A percentile compares a stretch with the other conserved stretches of the same genome.
Evolutionary conservation across 139 green algal species (phyloP).

Genomic region (Asterochloris erici): DNA sequence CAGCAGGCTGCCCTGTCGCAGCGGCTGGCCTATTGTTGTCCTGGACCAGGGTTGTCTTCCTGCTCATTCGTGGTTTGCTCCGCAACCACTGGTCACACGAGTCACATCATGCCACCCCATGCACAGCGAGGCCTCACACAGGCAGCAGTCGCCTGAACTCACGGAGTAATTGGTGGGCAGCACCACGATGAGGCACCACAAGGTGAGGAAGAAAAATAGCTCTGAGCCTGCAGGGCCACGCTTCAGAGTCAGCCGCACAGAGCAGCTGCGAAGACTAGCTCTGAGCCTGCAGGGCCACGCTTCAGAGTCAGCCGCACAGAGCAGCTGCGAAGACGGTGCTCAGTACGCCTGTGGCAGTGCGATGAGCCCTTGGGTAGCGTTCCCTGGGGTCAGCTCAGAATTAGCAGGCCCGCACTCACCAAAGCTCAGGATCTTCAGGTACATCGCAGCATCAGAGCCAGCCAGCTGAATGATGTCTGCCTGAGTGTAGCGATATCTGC

Average conservation of each 20-base stretch:
- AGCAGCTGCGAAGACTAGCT: background rate
- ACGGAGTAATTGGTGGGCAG: constrained; percentile 48
- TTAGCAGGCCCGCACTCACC: constrained; percentile 19
- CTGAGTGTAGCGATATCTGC: constrained; percentile 19
- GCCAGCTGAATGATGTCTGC: constrained; percentile 32
- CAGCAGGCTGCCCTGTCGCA: too few species aligned
- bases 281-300: constrained; percentile 7
- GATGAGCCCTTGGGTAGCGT: background rate
- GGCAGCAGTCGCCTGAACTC: background rate
- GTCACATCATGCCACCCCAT: too few species aligned
- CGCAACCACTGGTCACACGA: too few species aligned
- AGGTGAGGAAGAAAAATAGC: constrained; percentile 26
- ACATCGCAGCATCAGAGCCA: constrained; percentile 40
- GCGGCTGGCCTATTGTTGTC: too few species aligned
- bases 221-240: constrained; percentile 11
- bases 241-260: background rate
- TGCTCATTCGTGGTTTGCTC: too few species aligned
- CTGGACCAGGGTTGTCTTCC: too few species aligned
- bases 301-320: background rate
- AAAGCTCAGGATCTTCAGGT: constrained; percentile 36
- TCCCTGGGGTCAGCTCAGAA: background rate
- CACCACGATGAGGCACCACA: constrained; percentile 40
- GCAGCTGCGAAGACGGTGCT: background rate
- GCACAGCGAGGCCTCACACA: background rate
- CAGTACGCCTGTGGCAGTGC: background rate